phyloP scores from a whole-genome alignment of 495 filamentous ascomycete species.

The Penicillium maclennaniae region DNA sequence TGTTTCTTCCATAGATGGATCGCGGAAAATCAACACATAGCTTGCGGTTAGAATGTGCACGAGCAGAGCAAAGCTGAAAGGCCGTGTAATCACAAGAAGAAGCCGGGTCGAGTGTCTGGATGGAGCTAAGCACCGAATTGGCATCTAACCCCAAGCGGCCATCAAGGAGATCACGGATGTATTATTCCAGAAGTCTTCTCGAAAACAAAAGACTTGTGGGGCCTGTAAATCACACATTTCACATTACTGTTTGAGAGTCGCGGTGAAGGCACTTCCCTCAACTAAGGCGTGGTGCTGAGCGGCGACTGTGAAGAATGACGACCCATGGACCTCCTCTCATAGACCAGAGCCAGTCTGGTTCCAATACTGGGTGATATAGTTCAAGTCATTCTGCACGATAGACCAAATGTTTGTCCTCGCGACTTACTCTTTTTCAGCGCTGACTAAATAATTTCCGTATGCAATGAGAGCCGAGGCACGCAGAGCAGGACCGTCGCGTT shows the following conservation, averaged over 20 bases:
- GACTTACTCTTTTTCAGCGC: conserved; percentile 37
- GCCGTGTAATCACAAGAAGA: conserved; percentile 46
- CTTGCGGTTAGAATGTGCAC: conserved; percentile 49
- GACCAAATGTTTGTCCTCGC: conserved; percentile 47
- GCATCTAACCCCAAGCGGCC: conserved; percentile 45
- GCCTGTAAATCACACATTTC: conserved; percentile 43
- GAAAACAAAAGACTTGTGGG: conserved; percentile 48
- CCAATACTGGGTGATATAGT: conserved; percentile 73
- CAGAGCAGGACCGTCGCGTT: conserved; percentile 56
- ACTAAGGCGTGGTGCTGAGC: conserved; percentile 55
- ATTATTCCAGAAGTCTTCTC: conserved; percentile 47
- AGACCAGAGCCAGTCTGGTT: conserved; percentile 50
- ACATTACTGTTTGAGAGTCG: conserved; percentile 38
- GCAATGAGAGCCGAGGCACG: conserved; percentile 39
- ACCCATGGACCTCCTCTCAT: conserved; percentile 67
- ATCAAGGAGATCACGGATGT: conserved; percentile 36
- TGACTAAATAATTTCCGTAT: conserved; percentile 31
- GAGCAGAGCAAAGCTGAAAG: conserved; percentile 49
- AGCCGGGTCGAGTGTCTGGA: conserved; percentile 45
- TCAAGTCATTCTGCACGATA: conserved; percentile 53
- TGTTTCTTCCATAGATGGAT: conserved; percentile 46
- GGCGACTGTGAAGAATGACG: conserved; percentile 59
- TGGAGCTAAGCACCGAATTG: conserved; percentile 44
- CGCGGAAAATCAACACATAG: conserved; percentile 50
- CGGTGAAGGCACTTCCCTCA: conserved; percentile 60